These are phyloP conservation scores for Corymbia calophylla DNA, from an alignment of 441 rosid genomes.

Conservation along the genomic window DNA sequence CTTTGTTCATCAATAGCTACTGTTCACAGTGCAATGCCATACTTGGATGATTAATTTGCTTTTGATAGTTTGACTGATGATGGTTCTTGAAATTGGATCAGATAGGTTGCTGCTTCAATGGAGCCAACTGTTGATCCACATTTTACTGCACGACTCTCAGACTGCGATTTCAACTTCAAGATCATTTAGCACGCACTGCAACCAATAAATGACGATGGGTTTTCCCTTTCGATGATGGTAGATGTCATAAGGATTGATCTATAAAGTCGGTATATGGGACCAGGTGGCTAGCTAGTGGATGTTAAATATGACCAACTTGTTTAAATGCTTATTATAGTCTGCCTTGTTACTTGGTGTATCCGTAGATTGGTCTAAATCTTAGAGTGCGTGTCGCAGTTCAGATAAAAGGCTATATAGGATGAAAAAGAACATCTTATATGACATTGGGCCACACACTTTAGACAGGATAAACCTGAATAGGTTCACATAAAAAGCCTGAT, in stretches of 20 bases:
- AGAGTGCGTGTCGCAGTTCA: accelerated
- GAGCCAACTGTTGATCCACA: not conserved
- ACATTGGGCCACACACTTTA: not conserved
- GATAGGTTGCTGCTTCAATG: not conserved
- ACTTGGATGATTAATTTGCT: not conserved
- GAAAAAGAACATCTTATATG: not conserved
- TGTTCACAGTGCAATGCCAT: not conserved
- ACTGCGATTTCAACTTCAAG: not conserved
- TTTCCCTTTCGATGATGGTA: not conserved
- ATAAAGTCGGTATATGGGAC: not conserved
- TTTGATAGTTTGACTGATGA: not conserved
- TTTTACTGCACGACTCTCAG: not conserved
- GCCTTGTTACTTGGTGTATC: not conserved
- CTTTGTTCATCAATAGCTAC: not conserved
- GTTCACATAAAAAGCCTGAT: no score
- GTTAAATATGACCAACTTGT: not conserved
- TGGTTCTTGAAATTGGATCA: not conserved
- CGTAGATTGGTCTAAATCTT: not conserved
- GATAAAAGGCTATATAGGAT: no score
- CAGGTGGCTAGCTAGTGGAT: not conserved
- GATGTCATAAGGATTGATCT: not conserved
- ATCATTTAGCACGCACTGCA: not conserved
- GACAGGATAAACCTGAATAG: no score
- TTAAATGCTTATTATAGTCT: not conserved
- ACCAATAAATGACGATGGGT: not conserved